Conservation (phyloP, 2,329 filamentous ascomycete genomes). For the Neonectria ditissima region DNA sequence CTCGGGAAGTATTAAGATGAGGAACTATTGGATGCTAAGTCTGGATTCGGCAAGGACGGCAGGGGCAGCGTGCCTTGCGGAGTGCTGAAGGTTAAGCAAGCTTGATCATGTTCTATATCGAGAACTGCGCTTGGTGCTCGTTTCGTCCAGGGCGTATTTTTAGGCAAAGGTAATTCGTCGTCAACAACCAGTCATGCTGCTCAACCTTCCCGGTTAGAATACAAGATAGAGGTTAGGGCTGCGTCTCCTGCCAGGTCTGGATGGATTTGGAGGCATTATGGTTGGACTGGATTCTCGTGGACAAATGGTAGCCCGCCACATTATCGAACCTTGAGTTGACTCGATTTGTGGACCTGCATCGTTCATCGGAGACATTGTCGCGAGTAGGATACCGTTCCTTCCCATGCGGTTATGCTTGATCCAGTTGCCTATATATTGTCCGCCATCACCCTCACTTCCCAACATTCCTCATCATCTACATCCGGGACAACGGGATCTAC, state of each 20-base stretch:
- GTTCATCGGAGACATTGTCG: background rate
- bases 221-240: background rate
- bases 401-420: background rate
- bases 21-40: background rate
- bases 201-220: background rate
- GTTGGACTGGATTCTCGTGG: background rate
- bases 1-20: background rate
- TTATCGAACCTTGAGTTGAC: background rate
- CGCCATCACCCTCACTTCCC: background rate
- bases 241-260: background rate
- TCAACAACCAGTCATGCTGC: background rate
- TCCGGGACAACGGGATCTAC: background rate
- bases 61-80: background rate
- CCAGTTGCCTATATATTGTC: background rate
- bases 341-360: background rate
- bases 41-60: background rate
- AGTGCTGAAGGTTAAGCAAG: background rate
- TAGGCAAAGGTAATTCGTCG: background rate
- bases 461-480: background rate
- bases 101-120: background rate
- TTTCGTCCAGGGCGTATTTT: background rate
- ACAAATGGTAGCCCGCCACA: background rate
- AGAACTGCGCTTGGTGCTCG: background rate
- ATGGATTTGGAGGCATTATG: background rate
- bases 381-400: background rate